A percentile compares a stretch with the other conserved stretches of the same genome.
Conservation (phyloP, 2,329 filamentous ascomycete species). For the Trichophyton benhamiae region DNA sequence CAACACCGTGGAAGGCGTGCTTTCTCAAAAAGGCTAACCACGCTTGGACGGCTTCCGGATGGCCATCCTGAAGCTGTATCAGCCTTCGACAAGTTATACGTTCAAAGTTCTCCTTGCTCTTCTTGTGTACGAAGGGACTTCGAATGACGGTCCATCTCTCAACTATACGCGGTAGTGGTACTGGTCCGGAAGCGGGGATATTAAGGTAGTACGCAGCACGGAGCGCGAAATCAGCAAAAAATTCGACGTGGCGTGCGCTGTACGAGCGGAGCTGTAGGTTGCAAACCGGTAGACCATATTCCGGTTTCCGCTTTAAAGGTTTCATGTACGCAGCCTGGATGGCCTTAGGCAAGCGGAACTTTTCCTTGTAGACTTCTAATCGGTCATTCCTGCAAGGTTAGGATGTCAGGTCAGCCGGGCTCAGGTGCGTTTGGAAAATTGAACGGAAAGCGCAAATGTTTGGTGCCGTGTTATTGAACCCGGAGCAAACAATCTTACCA, state of each 20-base stretch:
- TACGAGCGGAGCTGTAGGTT: constrained; percentile 90
- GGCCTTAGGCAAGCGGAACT: constrained; percentile 56
- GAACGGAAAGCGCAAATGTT: neutral
- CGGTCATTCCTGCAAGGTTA: constrained; percentile 25
- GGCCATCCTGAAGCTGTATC: constrained; percentile 85
- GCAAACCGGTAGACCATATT: constrained; percentile 71
- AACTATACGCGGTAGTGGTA: constrained; percentile 71
- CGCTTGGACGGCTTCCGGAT: constrained; percentile 74
- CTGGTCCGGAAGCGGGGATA: constrained; percentile 71
- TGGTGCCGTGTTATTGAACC: neutral
- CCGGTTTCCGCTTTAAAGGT: constrained; percentile 61
- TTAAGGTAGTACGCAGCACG: constrained; percentile 89
- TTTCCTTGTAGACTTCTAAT: constrained; percentile 22
- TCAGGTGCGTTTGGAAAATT: neutral
- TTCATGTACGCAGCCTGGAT: constrained; percentile 78
- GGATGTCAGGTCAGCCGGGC: neutral
- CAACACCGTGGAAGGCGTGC: constrained; percentile 88
- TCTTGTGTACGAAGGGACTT: constrained; percentile 89
- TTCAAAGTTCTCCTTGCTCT: constrained; percentile 96
- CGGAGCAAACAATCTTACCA: neutral
- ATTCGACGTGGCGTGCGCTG: constrained; percentile 77
- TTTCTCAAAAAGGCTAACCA: constrained; percentile 91
- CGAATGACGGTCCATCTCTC: constrained; percentile 91
- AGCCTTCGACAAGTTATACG: constrained; percentile 71
- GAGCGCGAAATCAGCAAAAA: constrained; percentile 88